Base-by-base conservation (phyloP, 176 grass and related monocot species). In the Rhipidocladum racemiflorum region DNA sequence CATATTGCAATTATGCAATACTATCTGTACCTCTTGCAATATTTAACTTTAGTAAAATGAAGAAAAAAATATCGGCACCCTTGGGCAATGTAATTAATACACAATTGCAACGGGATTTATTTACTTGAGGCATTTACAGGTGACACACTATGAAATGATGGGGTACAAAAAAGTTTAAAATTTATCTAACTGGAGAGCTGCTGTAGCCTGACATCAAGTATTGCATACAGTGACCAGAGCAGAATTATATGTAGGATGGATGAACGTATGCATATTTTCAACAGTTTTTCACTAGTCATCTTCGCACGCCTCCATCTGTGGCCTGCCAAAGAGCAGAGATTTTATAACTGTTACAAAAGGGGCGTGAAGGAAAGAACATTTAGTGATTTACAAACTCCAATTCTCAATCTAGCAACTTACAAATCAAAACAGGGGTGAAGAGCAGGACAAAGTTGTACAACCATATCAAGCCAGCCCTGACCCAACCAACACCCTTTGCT, bases 391-490 rank as follows among this genome's bases (percentile, higher is more conserved):
- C 6, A 50, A 61, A 53, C 28, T 45, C 64, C 49, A 56, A 24
- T 9, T 44, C 34, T 28, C 61, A 28, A 48, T 32, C 17, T 51
- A 85, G 35, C 25, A 85, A 85, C 87, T 70, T 89, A 85, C 76
- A 81, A 72, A 81, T 44, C 7, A 85, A 35, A 54, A 76, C 23
- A 25, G 65, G 70, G 6, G 20, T 63, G 43, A 70, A 69, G 38
- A 89, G 43, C 63, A 89, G 24, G 54, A 56, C 43, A 81, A 81
- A 63, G 70, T 85, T 85, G 21, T 85, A 85, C 34, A 81, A 16
- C 82, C 87, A 89, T 68, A 89, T 75, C 70, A 76, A 81, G 80
- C 82, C 82, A 70, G 87, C 51, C 25, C 54, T 62, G 44, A 80
- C 23, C 54, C 51, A 85, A 46, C 87, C 76, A 25, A 85, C 25